Evolutionary conservation across 305 asterid species (phyloP), one percentile per base, ranked within the genome.

Genomic region (Ruellia speciosa): DNA sequence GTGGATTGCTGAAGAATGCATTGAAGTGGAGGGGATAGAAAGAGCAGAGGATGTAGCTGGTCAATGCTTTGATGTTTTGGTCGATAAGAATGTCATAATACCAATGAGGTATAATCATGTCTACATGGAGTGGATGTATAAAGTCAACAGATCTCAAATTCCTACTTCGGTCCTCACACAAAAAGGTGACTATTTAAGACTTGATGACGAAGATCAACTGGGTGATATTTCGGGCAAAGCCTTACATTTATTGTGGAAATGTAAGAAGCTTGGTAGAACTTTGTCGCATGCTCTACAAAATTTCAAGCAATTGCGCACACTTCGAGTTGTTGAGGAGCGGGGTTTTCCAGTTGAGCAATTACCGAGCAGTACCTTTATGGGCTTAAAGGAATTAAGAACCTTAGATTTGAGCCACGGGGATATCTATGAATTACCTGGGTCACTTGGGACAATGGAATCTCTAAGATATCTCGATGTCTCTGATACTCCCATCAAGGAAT

Each of bases 1-100:
- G 64, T 72, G 81, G 81, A 69, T 66, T 15, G 81, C 81, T 7
- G 79, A 76, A 63, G 81, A 59, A 10, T 69, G 66, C 70, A 51
- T 76, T 9, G 60, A 72, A 24, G 14, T 49, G 0, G 70, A 65
- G 31, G 60, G 1, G 59, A 34, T 56, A 18, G 55, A 48, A 43
- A 59, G 73, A 37, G 49, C 66, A 62, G 79, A 76, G 69, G 74
- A 70, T 20, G 67, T 66, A 46, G 79, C 60, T 46, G 49, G 41
- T 45, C 43, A 33, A 18, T 70, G 18, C 63, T 76, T 72, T 20
- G 62, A 70, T 24, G 17, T 19, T n/a, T 60, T 76, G 62, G 59
- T 72, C 37, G 0, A 60, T 4, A 9, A 64, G 55, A 52, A 64
- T 14, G 17, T 66, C 47, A 60, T 76, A 0, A 28, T 64, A 33